Percentiles rank a stretch among this genome's conserved stretches.
phyloP scores from a whole-genome alignment of 2,329 filamentous ascomycete species.

The Penicillium sp. region DNA sequence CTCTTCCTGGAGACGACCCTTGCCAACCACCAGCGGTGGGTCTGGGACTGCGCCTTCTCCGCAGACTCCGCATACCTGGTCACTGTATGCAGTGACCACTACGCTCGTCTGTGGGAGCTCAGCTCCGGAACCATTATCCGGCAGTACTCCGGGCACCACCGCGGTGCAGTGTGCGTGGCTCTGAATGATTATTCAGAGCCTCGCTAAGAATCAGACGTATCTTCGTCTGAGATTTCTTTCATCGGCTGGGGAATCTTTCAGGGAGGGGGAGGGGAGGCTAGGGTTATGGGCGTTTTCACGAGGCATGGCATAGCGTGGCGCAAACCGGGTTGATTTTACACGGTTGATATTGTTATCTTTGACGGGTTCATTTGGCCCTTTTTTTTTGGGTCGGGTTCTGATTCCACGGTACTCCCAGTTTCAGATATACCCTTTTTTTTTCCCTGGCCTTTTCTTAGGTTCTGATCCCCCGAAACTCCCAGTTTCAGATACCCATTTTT shows the following conservation, averaged over 20 bases:
- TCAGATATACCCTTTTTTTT: not conserved
- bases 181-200: conserved; percentile 71
- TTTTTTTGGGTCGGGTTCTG: not conserved
- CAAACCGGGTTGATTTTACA: not conserved
- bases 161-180: conserved; percentile 86
- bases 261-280: not conserved
- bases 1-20: conserved; percentile 79
- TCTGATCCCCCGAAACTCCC: too few species aligned
- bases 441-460: too few species aligned
- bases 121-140: conserved; percentile 81
- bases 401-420: not conserved
- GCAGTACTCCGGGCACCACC: conserved; percentile 92
- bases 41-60: conserved; percentile 95
- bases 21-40: conserved; percentile 88
- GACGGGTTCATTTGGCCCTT: not conserved
- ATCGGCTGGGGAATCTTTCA: not conserved
- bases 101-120: conserved; percentile 86
- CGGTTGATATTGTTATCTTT: not conserved
- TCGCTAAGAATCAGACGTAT: conserved; percentile 24
- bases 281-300: not conserved
- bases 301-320: conserved; percentile 16
- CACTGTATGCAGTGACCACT: conserved; percentile 89
- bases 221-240: not conserved
- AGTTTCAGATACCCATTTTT: too few species aligned
- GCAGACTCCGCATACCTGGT: conserved; percentile 90